Percentiles rank a stretch among this genome's conserved stretches.
Evolutionary conservation across 345 rosid genomes (phyloP).

Genomic region (Hibiscus trionum): DNA sequence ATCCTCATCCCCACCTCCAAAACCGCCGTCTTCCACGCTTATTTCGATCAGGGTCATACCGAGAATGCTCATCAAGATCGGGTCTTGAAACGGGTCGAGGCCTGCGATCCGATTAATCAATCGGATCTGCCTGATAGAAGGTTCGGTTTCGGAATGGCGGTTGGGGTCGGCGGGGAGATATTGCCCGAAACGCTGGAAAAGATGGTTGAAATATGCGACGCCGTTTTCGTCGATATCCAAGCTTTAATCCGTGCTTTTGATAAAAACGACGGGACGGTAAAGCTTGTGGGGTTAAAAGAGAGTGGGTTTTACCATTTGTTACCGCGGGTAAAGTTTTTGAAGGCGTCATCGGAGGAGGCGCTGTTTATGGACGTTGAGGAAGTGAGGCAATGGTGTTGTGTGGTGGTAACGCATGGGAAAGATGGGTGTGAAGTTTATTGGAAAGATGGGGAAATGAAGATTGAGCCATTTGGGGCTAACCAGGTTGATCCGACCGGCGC

Average conservation of each 20-base stretch:
- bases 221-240: slow-evolving; percentile 74
- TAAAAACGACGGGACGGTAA: slow-evolving; percentile 48
- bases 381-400: slow-evolving; percentile 63
- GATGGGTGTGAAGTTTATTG: slow-evolving; percentile 63
- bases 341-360: slow-evolving; percentile 86
- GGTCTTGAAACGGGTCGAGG: slow-evolving; percentile 54
- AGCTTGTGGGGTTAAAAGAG: slow-evolving; percentile 44
- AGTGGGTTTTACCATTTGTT: slow-evolving; percentile 60
- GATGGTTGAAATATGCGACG: slow-evolving; percentile 64
- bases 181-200: slow-evolving; percentile 71
- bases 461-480: slow-evolving; percentile 57
- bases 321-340: slow-evolving; percentile 54
- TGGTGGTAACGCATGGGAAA: slow-evolving; percentile 80
- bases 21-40: slow-evolving; percentile 74
- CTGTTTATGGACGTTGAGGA: slow-evolving; percentile 69
- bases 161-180: slow-evolving; percentile 94
- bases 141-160: slow-evolving; percentile 81
- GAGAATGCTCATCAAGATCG: slow-evolving; percentile 46
- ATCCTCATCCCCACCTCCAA: slow-evolving; percentile 32
- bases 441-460: slow-evolving; percentile 43
- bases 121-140: slow-evolving; percentile 52
- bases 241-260: slow-evolving; percentile 73
- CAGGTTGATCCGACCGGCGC: slow-evolving; percentile 97
- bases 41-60: slow-evolving; percentile 39
- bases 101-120: slow-evolving; percentile 60